Base-by-base conservation (phyloP, 805 yeast species). In the Nakazawaea sp. region DNA sequence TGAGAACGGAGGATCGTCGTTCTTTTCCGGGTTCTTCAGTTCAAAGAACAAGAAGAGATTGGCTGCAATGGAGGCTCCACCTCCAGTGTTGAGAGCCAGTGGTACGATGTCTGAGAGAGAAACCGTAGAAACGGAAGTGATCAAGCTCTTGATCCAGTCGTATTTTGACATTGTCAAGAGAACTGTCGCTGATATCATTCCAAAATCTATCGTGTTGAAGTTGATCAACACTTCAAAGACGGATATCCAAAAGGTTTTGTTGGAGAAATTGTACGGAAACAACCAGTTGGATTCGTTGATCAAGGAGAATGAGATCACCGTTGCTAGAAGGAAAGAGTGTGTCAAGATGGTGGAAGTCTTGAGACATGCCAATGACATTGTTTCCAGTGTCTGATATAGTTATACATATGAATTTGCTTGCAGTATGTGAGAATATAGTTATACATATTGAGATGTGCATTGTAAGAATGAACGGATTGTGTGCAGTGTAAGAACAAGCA, bases 51-150 rank as follows among this genome's bases (percentile, higher is more conserved):
- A 89, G 65, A 89, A 89, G 73, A 81, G 92, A 62, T 70, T 89
- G 51, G 97, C 94, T 20, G 79, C 86, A 15, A 84, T 90, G 90
- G 98, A 90, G 61, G 90, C 97, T 3, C 98, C 98, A 34, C 98
- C 98, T 29, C 78, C 95, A 25, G 89, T 88, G 5, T 75, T 90
- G 53, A 82, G 89, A 59, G 97, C 97, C 7, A 78, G 90, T 16
- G 96, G 97, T 34, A 72, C 78, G 28, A 72, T 92, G 84, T 79
- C 95, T 13, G 98, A 92, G 59, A 80, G 97, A 49, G 98, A 92
- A 65, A 78, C 90, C 18, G 81, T 85, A 76, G 98, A 92, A 61
- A 90, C 97, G 2, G 98, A 92, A 56, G 97, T 92, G 27, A 92
- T 92, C 56, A 92, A 92, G 66, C 71, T 92, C 43, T 72, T 92